Conservation (phyloP, 768 basidiomycete species). For the Grammothele lineata region DNA sequence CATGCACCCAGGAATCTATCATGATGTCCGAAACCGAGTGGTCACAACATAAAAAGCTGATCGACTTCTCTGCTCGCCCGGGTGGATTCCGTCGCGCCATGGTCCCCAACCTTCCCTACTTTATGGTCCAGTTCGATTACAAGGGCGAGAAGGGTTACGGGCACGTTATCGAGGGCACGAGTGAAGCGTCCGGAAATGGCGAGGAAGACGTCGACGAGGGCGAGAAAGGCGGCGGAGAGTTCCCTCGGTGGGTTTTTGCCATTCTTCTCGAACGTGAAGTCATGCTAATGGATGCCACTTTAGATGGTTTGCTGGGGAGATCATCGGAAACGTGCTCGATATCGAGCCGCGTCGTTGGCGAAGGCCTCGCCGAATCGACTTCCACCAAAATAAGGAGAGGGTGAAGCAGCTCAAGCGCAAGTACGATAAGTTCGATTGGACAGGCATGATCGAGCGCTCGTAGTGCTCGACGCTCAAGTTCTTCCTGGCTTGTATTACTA, state of each 20-base stretch:
- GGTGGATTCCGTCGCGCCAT: slow-evolving; percentile 93
- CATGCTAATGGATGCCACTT: too few relatives aligned
- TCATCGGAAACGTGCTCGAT: slow-evolving; percentile 88
- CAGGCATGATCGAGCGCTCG: slow-evolving; percentile 57
- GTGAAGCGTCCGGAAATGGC: slow-evolving; percentile 55
- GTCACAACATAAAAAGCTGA: slow-evolving; percentile 97
- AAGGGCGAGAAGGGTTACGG: slow-evolving; percentile 98
- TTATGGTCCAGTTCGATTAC: slow-evolving; percentile 98
- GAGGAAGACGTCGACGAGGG: slow-evolving; percentile 73
- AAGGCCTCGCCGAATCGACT: slow-evolving; percentile 72
- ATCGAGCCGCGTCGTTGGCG: slow-evolving; percentile 85
- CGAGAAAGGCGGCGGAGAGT: slow-evolving; percentile 88
- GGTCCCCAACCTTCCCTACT: slow-evolving; percentile 97
- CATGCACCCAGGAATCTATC: slow-evolving; percentile 73
- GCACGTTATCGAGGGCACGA: slow-evolving; percentile 93
- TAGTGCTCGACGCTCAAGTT: neutral
- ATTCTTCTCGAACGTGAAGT: too few relatives aligned
- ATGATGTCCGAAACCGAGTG: slow-evolving; percentile 91
- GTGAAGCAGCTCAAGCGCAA: slow-evolving; percentile 64
- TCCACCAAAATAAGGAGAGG: slow-evolving; percentile 63
- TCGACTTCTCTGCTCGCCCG: slow-evolving; percentile 85
- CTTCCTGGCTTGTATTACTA: too few relatives aligned
- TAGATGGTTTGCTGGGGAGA: slow-evolving; percentile 94
- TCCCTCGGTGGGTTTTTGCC: slow-evolving; percentile 59
- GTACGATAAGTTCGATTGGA: slow-evolving; percentile 83